A percentile compares a stretch with the other conserved stretches of the same genome.
Conservation (phyloP, 805 yeast genomes). For the Cyberlindnera bimundalis region DNA sequence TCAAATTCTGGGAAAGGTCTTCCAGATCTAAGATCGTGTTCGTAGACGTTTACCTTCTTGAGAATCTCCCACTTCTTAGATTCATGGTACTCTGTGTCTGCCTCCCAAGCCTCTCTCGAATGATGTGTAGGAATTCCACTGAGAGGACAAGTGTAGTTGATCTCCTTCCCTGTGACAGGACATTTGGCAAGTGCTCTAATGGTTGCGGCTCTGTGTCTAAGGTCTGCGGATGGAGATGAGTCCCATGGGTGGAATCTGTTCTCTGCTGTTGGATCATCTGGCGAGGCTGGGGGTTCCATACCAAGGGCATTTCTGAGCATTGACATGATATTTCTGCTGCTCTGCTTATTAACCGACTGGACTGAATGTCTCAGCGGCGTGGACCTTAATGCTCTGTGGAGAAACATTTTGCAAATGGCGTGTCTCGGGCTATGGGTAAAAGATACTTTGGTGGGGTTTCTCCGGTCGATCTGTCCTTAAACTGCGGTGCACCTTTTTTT, state of each 20-base stretch:
- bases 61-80: conserved; percentile 65
- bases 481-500: no score
- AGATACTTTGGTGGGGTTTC: no score
- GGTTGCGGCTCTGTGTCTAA: conserved; percentile 87
- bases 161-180: conserved; percentile 81
- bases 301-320: conserved; percentile 47
- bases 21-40: conserved; percentile 92
- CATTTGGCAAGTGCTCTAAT: conserved; percentile 85
- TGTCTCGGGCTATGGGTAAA: background rate
- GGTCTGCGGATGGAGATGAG: conserved; percentile 81
- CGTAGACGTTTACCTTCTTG: conserved; percentile 86
- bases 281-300: conserved; percentile 60
- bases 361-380: background rate
- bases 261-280: conserved; percentile 64
- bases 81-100: conserved; percentile 69
- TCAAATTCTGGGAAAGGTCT: conserved; percentile 94
- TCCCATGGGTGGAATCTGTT: conserved; percentile 89
- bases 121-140: conserved; percentile 98
- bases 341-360: background rate
- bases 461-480: no score
- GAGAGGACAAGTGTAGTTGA: conserved; percentile 83
- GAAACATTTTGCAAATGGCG: conserved; percentile 1
- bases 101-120: conserved; percentile 83
- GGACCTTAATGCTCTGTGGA: conserved; percentile 7
- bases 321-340: conserved; percentile 29